phyloP scores from a whole-genome alignment of 768 basidiomycete species.

The Sarcodon sp. region DNA sequence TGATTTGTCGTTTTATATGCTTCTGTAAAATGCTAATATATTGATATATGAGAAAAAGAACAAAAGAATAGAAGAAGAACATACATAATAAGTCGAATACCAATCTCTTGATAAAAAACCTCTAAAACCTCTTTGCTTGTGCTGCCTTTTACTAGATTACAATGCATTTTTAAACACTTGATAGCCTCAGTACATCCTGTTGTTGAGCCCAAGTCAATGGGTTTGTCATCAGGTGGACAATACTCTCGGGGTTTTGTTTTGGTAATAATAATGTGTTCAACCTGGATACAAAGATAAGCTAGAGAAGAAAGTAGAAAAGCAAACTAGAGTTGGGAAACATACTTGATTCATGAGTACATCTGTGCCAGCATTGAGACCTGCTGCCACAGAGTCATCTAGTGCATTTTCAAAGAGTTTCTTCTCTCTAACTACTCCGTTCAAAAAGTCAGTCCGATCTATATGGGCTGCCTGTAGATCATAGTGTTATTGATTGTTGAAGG shows the following conservation, averaged over 20 bases:
- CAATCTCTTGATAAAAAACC: conserved; percentile 97
- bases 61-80: conserved; percentile 1
- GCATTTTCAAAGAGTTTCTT: conserved; percentile 94
- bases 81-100: conserved; percentile 45
- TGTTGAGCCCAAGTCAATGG: conserved; percentile 77
- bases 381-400: conserved; percentile 88
- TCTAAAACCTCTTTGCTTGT: conserved; percentile 95
- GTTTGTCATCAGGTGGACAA: conserved; percentile 72
- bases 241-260: conserved; percentile 81
- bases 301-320: background rate
- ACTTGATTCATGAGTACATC: conserved; percentile 94
- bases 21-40: conserved; percentile 75
- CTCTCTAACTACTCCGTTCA: conserved; percentile 87
- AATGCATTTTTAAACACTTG: conserved; percentile 80
- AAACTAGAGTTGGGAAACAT: conserved; percentile 4
- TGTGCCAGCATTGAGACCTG: conserved; percentile 89
- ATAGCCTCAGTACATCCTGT: conserved; percentile 85
- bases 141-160: conserved; percentile 81
- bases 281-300: conserved; percentile 30
- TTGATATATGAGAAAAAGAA: background rate
- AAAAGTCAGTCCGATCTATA: conserved; percentile 87
- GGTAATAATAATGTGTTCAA: conserved; percentile 84
- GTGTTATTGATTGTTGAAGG: background rate
- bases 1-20: conserved; percentile 95
- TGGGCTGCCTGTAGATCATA: conserved; percentile 46